Evolutionary conservation across 768 basidiomycete species (phyloP), one percentile per base, ranked within the genome.

Genomic region (Auriculariales sp.): DNA sequence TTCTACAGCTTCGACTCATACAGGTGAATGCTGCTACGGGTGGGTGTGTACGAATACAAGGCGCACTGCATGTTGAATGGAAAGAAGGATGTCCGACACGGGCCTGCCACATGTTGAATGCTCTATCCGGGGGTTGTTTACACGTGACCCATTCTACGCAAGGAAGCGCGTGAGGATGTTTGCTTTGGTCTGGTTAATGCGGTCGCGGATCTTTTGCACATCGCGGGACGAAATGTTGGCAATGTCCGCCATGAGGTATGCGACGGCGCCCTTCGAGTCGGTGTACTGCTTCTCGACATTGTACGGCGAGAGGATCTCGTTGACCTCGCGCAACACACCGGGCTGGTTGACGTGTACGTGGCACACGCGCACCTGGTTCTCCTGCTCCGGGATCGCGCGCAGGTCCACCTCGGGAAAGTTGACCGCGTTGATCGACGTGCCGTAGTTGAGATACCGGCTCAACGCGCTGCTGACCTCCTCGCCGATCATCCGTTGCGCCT

Each of bases 261-360:
- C 91, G 46, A 90, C 67, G 48, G 90, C 88, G 53, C 85, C 86
- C 68, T 90, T 90, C 42, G 89, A 91, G 62, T 99, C 95, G n/a
- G 94, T 92, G 67, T 83, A 97, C 68, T 98, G 95, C 71, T 98
- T 98, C 68, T 94, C 92, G 62, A 99, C 93, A 66, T 99, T 98
- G 75, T 93, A 91, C 32, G 89, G 83, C 46, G 86, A 85, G 34
- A 99, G 70, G 28, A 86, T 83, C 57, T 93, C 86, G 74, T 99
- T 99, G 72, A 99, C 87, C 60, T 81, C 78, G 59, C 79, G 82
- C 61, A 99, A 81, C 45, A 97, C 95, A 72, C 91, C 92, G 47
- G 91, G 91, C 65, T 85, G 78, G 69, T 99, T 99, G 65, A 73
- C 80, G 75, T 99, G 95, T 46, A 95, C 85, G 65, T 97, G 80